Evolutionary conservation across 306 rosid genomes (phyloP).

Genomic region (Psophocarpus tetragonolobus): DNA sequence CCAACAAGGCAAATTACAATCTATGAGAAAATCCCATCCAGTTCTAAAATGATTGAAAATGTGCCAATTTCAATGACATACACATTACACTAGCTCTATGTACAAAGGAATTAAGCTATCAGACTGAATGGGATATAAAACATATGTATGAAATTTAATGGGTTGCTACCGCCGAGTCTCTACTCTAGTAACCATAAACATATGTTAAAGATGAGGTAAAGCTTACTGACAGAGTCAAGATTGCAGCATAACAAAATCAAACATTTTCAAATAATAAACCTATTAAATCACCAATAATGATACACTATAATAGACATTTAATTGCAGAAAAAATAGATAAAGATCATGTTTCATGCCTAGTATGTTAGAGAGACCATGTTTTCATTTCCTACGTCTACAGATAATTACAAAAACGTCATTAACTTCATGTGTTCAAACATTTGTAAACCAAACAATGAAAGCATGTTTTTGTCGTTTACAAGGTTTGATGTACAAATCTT

Average conservation of each 20-base stretch:
- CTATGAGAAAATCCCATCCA: too few relatives aligned
- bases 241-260: conserved; percentile 18
- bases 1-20: too few relatives aligned
- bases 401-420: not conserved
- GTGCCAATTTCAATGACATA: not conserved
- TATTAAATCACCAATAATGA: not conserved
- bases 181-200: not conserved
- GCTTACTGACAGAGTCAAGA: not conserved
- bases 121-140: not conserved
- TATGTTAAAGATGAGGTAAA: not conserved
- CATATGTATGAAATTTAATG: not conserved
- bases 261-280: not conserved
- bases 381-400: not conserved
- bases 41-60: not conserved
- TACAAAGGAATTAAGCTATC: not conserved
- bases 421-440: not conserved
- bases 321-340: not conserved
- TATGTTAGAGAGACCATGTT: not conserved
- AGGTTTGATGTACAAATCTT: not conserved
- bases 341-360: not conserved
- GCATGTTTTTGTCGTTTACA: not conserved
- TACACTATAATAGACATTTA: not conserved
- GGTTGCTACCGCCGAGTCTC: not conserved
- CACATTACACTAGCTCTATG: not conserved
- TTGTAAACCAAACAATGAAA: not conserved